Base-by-base conservation (phyloP, 768 basidiomycete genomes). In the Kondoa malvinella region DNA sequence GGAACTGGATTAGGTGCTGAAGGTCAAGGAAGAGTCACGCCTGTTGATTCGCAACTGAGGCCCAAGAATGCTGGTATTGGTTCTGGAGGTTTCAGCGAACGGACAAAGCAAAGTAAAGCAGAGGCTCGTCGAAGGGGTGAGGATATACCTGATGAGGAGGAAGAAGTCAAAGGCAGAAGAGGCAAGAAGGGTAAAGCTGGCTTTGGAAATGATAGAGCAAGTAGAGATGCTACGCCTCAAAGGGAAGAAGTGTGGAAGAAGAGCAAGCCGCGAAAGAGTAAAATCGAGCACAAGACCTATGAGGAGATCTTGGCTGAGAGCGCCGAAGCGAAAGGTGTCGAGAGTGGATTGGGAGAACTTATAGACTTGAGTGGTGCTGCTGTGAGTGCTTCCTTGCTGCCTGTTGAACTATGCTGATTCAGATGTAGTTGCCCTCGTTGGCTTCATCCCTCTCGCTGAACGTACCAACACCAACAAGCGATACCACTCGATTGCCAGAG, bases 291-390 rank as follows among this genome's bases (percentile, higher is more conserved):
- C 80, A 95, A 94, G 81, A 91, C 92, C 0, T 99, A 96, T 75
- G 95, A 99, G 77, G 84, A 99, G 77, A 89, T 97, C 66, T 76
- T 99, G 64, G n/a, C n/a, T 16, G 61, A 63, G 14, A 87, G 88
- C 1, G 91, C 94, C 75, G 86, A 89, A 27, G 81, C 84, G 69
- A 83, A 85, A 34, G 71, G 74, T 1, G 76, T 79, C 0, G 73
- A 81, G 4, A 72, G 78, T 1, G 84, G 85, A 4, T 76, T 92
- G 61, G 95, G 92, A 1, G 84, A 86, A 73, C 92, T 99, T 50
- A 89, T 96, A 67, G 95, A 99, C 77, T 89, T 92, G 21, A 87
- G 90, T 25, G 91, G 95, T 30, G 88, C 89, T 67, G 88, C 88
- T 71, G 91, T 92, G 76, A 68, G 87, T 81, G 27, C 12, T 14